Base-by-base conservation (phyloP, 139 green algal species). In the Trebouxia sp. region DNA sequence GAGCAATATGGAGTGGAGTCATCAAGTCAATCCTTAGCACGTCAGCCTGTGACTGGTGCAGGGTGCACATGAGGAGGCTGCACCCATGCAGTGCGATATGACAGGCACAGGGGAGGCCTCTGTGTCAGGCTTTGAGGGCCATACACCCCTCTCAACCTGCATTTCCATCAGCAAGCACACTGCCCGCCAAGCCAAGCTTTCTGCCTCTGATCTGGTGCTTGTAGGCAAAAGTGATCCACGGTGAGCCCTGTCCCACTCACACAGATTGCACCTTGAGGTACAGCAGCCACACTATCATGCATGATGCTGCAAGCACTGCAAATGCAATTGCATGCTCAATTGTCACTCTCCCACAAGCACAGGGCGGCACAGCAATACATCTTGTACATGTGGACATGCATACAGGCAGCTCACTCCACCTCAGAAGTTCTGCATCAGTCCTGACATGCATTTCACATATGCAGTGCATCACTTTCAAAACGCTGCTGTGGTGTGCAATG, bases 101-200 rank as follows among this genome's bases (percentile, higher is more conserved):
- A 15, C 14, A 22, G 37, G 32, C 62, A 45, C 62, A 12, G 11
- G 20, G 3, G 28, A 72, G 62, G 62, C 62, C n/a, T 72, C 32
- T 26, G 35, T 14, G 5, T 72, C 62, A 43, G 62, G 62, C 62
- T 28, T 72, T n/a, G 2, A 45, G 28, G 62, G 62, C 62, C 3
- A 3, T 22, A 72, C 62, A 0, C 35, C 62, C 62, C 43, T 14
- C 62, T 30, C 62, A 39, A 72, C 62, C 14, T 72, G 62, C 11
- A 43, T 72, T 17, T 72, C 6, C 32, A 72, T 72, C 62, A 72
- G 35, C 62, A 72, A 3, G 28, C 62, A 45, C n/a, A 72, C 62
- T 72, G 62, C 62, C 62, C 42, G 43, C 14, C 62, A 45, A 43
- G 32, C 32, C 35, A 72, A 45, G 62, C 62, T 72, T 14, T 32